A percentile compares a stretch with the other conserved stretches of the same genome.
phyloP scores from a whole-genome alignment of 192 early-diverging fungal species.

The Hyaloraphidium curvatum region DNA sequence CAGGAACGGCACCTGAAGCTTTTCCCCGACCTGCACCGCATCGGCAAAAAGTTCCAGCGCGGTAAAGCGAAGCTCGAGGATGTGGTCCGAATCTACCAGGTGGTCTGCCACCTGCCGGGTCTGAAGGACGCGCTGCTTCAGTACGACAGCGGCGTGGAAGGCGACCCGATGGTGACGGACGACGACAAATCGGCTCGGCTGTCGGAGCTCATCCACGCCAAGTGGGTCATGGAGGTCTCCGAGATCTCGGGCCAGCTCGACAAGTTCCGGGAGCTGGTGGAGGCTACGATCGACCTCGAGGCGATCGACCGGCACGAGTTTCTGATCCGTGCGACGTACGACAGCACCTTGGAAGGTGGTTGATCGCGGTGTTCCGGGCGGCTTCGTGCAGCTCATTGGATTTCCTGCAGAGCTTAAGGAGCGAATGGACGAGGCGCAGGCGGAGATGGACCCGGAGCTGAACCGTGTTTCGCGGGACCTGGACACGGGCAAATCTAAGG shows the following conservation, averaged over 20 bases:
- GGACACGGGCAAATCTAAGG: slow-evolving; percentile 58
- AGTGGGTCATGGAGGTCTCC: slow-evolving; percentile 28
- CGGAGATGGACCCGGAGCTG: slow-evolving; percentile 40
- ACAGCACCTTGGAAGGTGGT: slow-evolving; percentile 44
- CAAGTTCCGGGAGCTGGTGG: slow-evolving; percentile 62
- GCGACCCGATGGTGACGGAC: no score
- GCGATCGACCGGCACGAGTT: slow-evolving; percentile 70
- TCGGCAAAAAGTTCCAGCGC: slow-evolving; percentile 66
- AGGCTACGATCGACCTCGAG: slow-evolving; percentile 72
- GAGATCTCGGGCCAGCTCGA: slow-evolving; percentile 32
- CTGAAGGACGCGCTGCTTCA: slow-evolving; percentile 37
- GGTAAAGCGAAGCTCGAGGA: slow-evolving; percentile 60
- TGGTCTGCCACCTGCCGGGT: slow-evolving; percentile 43
- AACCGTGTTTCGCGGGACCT: slow-evolving; percentile 37
- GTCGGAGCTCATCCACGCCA: slow-evolving; percentile 24
- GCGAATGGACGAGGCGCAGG: slow-evolving; percentile 29
- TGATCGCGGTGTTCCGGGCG: not conserved
- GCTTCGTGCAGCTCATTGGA: not conserved
- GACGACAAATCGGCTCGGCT: not conserved
- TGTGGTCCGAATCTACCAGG: slow-evolving; percentile 76
- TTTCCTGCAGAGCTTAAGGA: slow-evolving; percentile 13
- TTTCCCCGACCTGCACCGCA: slow-evolving; percentile 75
- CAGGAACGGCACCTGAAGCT: slow-evolving; percentile 56
- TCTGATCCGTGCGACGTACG: slow-evolving; percentile 66
- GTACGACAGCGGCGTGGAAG: slow-evolving; percentile 13